These are phyloP conservation scores for Lachnellula cervina DNA, from an alignment of 2,329 filamentous ascomycete genomes.

Conservation along the genomic window DNA sequence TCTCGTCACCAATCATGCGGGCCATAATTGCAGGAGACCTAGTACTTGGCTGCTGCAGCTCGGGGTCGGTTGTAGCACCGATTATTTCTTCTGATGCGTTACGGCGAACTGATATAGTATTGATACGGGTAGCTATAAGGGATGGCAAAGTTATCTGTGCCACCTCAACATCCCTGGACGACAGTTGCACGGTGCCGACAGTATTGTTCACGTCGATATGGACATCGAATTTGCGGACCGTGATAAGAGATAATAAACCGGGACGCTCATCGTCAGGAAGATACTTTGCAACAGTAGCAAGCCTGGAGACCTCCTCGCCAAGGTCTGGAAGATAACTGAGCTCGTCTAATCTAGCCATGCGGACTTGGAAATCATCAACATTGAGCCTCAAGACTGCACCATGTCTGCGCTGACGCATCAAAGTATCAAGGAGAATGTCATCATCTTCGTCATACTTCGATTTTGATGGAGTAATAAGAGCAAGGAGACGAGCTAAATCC, in stretches of 20 bases:
- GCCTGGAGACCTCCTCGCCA: conserved; percentile 70
- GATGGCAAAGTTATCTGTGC: conserved; percentile 83
- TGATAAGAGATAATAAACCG: conserved; percentile 71
- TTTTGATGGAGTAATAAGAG: conserved; percentile 85
- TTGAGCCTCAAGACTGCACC: conserved; percentile 73
- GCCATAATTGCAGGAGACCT: conserved; percentile 71
- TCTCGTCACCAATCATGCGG: conserved; percentile 87
- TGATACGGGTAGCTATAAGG: conserved; percentile 72
- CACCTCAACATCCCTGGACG: conserved; percentile 60
- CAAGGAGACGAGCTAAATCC: conserved; percentile 77
- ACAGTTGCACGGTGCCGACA: conserved; percentile 59
- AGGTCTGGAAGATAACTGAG: conserved; percentile 66
- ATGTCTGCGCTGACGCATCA: conserved; percentile 80
- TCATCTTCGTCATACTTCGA: conserved; percentile 83
- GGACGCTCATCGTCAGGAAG: conserved; percentile 93
- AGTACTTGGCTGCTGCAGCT: conserved; percentile 23
- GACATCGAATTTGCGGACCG: conserved; percentile 59
- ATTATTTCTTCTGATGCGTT: conserved; percentile 69
- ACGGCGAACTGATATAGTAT: conserved; percentile 55
- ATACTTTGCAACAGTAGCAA: conserved; percentile 89
- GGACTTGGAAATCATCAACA: conserved; percentile 58
- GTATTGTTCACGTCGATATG: conserved; percentile 60
- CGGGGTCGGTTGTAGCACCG: conserved; percentile 41
- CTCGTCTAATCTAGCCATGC: conserved; percentile 58
- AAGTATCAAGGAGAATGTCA: conserved; percentile 89